Conservation (phyloP, 441 rosid genomes). For the Populus hybrid region DNA sequence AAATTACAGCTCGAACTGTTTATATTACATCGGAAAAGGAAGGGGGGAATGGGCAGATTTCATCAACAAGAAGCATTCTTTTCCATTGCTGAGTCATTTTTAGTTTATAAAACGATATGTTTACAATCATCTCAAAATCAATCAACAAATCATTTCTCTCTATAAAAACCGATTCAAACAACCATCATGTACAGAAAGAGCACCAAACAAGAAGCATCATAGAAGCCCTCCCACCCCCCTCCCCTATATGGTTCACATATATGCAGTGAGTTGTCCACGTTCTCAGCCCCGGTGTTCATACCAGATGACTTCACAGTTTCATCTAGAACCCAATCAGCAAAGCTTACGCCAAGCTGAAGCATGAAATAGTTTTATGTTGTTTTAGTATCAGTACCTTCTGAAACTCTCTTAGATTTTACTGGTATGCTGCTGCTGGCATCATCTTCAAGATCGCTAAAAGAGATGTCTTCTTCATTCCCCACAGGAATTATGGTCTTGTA, state of each 20-base stretch:
- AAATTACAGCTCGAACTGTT: not conserved
- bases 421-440: constrained; percentile 54
- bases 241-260: constrained; percentile 2
- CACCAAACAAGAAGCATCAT: not conserved
- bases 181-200: constrained; percentile 24
- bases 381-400: constrained; percentile 26
- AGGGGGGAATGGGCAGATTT: not conserved
- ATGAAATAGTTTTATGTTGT: constrained; percentile 16
- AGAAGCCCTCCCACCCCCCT: not conserved
- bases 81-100: not conserved
- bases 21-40: not conserved
- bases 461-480: constrained; percentile 77
- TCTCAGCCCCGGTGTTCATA: constrained; percentile 10
- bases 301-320: constrained; percentile 2
- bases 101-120: not conserved
- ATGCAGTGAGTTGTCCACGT: not conserved
- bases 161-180: constrained; percentile 19
- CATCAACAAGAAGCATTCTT: not conserved
- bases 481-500: constrained; percentile 39
- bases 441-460: constrained; percentile 92
- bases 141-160: constrained; percentile 15
- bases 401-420: constrained; percentile 35
- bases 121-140: constrained; percentile 24
- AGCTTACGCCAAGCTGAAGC: constrained; percentile 25
- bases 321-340: constrained; percentile 18